These are phyloP conservation scores for Hansenula sp. DNA, from an alignment of 1,139 yeast species.

Conservation along the genomic window DNA sequence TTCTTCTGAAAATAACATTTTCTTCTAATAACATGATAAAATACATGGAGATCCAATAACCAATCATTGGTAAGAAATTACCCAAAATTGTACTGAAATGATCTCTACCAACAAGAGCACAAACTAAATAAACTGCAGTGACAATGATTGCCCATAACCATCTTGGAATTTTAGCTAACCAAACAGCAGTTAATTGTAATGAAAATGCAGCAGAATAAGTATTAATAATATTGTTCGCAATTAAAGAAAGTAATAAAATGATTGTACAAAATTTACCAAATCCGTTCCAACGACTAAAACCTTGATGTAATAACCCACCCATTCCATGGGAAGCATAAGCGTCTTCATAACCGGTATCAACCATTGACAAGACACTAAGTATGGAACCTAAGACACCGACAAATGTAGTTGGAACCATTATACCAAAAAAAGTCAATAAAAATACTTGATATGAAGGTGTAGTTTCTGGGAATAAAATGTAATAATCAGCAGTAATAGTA, in stretches of 20 bases:
- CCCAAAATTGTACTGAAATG: constrained; percentile 72
- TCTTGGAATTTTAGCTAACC: constrained; percentile 66
- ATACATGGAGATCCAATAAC: constrained; percentile 90
- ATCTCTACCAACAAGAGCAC: constrained; percentile 73
- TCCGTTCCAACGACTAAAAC: constrained; percentile 73
- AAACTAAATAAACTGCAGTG: constrained; percentile 61
- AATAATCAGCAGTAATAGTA: constrained; percentile 81
- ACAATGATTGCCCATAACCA: constrained; percentile 71
- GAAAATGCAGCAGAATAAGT: constrained; percentile 84
- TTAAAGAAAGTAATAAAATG: constrained; percentile 64
- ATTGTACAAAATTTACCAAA: constrained; percentile 75
- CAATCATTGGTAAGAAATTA: constrained; percentile 92
- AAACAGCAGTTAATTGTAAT: constrained; percentile 63
- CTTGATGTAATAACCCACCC: constrained; percentile 71
- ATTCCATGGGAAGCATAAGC: constrained; percentile 60
- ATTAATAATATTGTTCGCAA: constrained; percentile 78
- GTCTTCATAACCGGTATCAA: constrained; percentile 53
- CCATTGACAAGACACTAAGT: constrained; percentile 66
- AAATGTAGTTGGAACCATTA: constrained; percentile 67
- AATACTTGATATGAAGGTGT: constrained; percentile 57
- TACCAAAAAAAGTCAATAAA: constrained; percentile 61
- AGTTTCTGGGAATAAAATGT: constrained; percentile 74
- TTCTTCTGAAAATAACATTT: constrained; percentile 62
- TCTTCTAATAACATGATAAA: constrained; percentile 70
- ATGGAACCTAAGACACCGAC: constrained; percentile 73